Percentiles rank a stretch among this genome's conserved stretches.
Evolutionary conservation across 2,329 filamentous ascomycete species (phyloP).

Genomic region (Septoria petroselini): DNA sequence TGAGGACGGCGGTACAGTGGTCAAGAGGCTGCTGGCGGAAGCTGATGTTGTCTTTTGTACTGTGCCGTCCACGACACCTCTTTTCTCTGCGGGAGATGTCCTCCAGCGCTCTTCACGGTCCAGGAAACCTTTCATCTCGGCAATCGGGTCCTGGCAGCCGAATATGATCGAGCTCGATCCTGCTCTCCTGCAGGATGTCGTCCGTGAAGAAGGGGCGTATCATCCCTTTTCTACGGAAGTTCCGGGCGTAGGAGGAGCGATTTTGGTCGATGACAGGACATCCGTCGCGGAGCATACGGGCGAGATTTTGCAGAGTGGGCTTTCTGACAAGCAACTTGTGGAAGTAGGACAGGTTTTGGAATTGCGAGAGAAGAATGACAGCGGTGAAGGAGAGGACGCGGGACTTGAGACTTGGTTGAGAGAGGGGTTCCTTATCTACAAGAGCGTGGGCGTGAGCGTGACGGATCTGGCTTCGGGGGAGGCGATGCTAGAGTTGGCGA

Average conservation of each 20-base stretch:
- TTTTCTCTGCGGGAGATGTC: constrained; percentile 39
- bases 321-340: constrained; percentile 40
- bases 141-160: constrained; percentile 34
- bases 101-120: constrained; percentile 3
- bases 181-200: constrained; percentile 38
- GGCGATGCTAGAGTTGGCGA: constrained; percentile 18
- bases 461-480: constrained; percentile 46
- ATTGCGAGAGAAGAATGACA: neutral
- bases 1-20: constrained; percentile 24
- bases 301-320: constrained; percentile 44
- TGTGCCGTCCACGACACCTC: constrained; percentile 46
- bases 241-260: constrained; percentile 12
- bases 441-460: constrained; percentile 52
- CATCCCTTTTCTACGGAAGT: neutral
- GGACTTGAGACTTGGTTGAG: constrained; percentile 27
- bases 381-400: constrained; percentile 10
- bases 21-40: constrained; percentile 30
- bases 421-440: constrained; percentile 48
- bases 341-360: constrained; percentile 45
- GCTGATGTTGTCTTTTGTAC: constrained; percentile 51
- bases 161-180: constrained; percentile 52
- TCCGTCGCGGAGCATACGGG: constrained; percentile 49
- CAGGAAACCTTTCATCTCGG: constrained; percentile 30
- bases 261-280: constrained; percentile 36
- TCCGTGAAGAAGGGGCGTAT: constrained; percentile 5